Percentiles rank a stretch among this genome's conserved stretches.
phyloP scores from a whole-genome alignment of 257 asterid genomes.

The Solanum habrochaites region DNA sequence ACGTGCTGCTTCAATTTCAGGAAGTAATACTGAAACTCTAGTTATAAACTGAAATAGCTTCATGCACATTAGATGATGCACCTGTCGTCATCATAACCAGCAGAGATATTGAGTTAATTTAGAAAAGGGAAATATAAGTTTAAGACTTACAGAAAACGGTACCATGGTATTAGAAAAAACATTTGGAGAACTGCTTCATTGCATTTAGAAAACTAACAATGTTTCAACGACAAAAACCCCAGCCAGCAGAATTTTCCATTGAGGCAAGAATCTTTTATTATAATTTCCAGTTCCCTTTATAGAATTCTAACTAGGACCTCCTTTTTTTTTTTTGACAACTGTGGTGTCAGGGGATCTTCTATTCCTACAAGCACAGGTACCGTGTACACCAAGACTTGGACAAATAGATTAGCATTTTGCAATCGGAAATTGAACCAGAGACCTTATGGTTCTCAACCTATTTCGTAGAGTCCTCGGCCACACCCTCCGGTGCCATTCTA shows the following conservation, averaged over 20 bases:
- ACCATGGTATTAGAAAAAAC: neutral
- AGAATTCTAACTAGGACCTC: neutral
- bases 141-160: neutral
- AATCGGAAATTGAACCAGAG: neutral
- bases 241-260: neutral
- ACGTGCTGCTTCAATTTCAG: slow-evolving; percentile 69
- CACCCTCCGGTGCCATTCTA: neutral
- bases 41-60: slow-evolving; percentile 33
- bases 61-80: slow-evolving; percentile 63
- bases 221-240: neutral
- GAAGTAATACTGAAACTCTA: slow-evolving; percentile 35
- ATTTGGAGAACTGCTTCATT: too few species aligned
- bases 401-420: neutral
- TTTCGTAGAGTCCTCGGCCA: neutral
- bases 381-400: neutral
- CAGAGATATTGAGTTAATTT: neutral
- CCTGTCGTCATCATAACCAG: slow-evolving; percentile 36
- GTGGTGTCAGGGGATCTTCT: neutral
- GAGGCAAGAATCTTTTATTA: neutral
- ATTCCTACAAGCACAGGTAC: neutral
- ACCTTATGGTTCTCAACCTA: neutral
- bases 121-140: neutral
- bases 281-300: neutral
- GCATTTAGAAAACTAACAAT: neutral
- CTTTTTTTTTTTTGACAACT: neutral